phyloP scores from a whole-genome alignment of 305 asterid species.

The Fraxinus velutina region DNA sequence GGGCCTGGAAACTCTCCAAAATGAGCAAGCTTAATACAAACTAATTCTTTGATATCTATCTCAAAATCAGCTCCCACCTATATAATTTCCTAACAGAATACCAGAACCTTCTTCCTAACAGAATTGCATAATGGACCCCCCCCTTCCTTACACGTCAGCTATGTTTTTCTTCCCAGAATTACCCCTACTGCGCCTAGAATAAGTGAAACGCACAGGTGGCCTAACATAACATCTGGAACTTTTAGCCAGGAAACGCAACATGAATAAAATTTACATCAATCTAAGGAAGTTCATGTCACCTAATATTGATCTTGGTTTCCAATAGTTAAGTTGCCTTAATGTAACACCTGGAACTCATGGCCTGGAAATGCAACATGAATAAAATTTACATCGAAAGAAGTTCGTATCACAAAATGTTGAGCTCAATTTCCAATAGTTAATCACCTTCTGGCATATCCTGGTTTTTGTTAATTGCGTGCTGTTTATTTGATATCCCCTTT shows the following conservation, averaged over 20 bases:
- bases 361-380: neutral
- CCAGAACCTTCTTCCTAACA: too few species aligned
- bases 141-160: too few species aligned
- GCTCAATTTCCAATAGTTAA: neutral
- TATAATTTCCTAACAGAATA: too few species aligned
- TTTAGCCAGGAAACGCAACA: neutral
- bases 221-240: neutral
- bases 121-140: too few species aligned
- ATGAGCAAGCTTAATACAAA: too few species aligned
- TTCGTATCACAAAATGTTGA: slow-evolving; percentile 2
- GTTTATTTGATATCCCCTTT: neutral
- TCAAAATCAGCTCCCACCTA: too few species aligned
- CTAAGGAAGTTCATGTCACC: slow-evolving; percentile 4
- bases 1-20: too few species aligned
- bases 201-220: too few species aligned
- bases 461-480: neutral
- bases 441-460: neutral
- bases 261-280: slow-evolving; percentile 3
- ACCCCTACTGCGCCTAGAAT: too few species aligned
- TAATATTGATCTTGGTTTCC: neutral
- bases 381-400: neutral
- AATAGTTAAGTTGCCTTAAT: neutral
- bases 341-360: neutral
- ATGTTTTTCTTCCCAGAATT: too few species aligned
- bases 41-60: too few species aligned